Base-by-base conservation (phyloP, 202 grass and related monocot genomes). In the Alloteropsis angusta region DNA sequence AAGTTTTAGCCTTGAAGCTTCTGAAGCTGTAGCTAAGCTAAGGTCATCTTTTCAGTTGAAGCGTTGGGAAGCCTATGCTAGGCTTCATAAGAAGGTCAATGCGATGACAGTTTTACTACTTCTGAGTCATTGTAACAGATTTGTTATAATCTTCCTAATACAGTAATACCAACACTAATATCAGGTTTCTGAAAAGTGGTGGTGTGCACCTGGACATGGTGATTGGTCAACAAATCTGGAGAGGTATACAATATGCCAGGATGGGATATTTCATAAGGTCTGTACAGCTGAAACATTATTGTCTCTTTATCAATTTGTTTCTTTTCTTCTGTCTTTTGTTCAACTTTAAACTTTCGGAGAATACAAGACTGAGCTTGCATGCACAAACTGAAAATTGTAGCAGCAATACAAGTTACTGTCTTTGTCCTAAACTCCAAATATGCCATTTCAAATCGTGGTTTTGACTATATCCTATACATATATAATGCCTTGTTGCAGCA, bases 111-210 rank as follows among this genome's bases (percentile, higher is more conserved):
- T 46, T 38, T 75, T 61, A 19, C 84, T 74, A 12, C 86, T 84
- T 21, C 57, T 85, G 57, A 8, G 42, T 68, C 78, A 59, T 34
- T 65, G 32, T 76, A 49, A 83, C 17, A 39, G 70, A 50, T 44
- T 21, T 15, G 32, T 71, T 60, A 66, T 83, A 80, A 83, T 77
- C 80, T 69, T 52, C 62, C 56, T 71, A 72, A 74, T 17, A 70
- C 42, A 18, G 45, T 71, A 71, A 50, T 50, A 19, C 6, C 11
- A 54, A 68, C 45, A 38, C 79, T 85, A 55, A 69, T 85, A 81
- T 83, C 78, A 98, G 92, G 92, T 95, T 86, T 95, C 92, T 79
- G 95, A 98, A 16, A 93, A 98, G 81, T 98, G 95, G 95, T 98
- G 95, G 95, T 98, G 85, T 66, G 92, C 95, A 77, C 95, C 95